Percentiles rank a stretch among this genome's conserved stretches.
Evolutionary conservation across 1,139 yeast species (phyloP).

Genomic region (Sugiyamaella grinbergsii): DNA sequence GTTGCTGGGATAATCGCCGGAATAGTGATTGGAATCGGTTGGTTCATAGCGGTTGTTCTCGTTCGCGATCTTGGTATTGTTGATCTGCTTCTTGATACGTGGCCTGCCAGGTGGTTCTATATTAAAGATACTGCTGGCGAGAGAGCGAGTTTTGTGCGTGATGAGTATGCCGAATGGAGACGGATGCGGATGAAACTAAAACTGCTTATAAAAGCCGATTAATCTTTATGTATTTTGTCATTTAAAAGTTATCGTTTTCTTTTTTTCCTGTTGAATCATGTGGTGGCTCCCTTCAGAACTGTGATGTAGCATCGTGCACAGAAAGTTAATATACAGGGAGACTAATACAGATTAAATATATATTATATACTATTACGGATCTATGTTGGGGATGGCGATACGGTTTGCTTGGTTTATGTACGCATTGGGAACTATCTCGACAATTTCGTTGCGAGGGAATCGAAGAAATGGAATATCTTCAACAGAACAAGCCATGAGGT

Average conservation of each 20-base stretch:
- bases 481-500: constrained; percentile 88
- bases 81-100: constrained; percentile 39
- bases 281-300: no score
- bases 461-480: constrained; percentile 77
- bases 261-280: background rate
- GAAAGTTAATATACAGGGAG: no score
- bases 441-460: constrained; percentile 79
- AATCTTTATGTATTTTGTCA: constrained; percentile 10
- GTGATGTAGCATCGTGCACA: no score
- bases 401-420: constrained; percentile 73
- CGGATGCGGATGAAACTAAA: constrained; percentile 37
- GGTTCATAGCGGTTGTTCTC: constrained; percentile 57
- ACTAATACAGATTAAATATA: background rate
- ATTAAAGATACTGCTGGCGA: constrained; percentile 45
- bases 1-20: constrained; percentile 73
- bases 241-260: constrained; percentile 17
- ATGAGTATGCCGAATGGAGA: constrained; percentile 42
- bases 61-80: constrained; percentile 43
- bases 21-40: constrained; percentile 55
- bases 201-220: constrained; percentile 36
- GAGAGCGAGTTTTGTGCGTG: constrained; percentile 37
- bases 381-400: constrained; percentile 46
- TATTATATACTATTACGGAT: constrained; percentile 23
- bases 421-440: constrained; percentile 86
- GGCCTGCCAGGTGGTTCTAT: constrained; percentile 41